Base-by-base conservation (phyloP, 495 filamentous ascomycete genomes). In the Aspergillus taichungensis region DNA sequence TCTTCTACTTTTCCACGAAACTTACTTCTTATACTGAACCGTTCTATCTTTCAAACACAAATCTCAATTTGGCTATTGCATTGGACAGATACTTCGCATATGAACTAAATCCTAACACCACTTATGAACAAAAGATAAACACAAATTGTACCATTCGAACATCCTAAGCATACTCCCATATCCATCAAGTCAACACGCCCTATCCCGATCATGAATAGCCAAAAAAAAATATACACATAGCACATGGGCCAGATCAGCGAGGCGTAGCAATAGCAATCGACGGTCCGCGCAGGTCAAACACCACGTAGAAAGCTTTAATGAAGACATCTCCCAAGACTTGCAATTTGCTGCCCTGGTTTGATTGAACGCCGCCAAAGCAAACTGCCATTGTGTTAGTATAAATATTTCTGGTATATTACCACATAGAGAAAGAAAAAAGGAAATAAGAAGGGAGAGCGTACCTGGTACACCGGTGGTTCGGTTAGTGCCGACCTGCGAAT, bases 261-360 rank as follows among this genome's bases (percentile, higher is more conserved):
- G 57, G 55, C 38, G 53, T 30, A 3, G 64, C 68, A 50, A 72
- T 51, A 12, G 64, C 62, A 30, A 72, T 52, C 42, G 69, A 71
- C 6, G 69, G 69, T 0, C 69, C 69, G n/a, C 69, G 58, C 33
- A 61, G 52, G 51, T 94, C 82, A 53, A 91, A 91, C 12, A 84
- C 84, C 13, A 86, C 83, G 57, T 87, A 91, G 53, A 85, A 76
- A 13, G 82, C 74, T 64, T 87, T 87, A 57, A 94, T 79, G 57
- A 94, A 82, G 47, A 85, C 75, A 53, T 90, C 86, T 8, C 87
- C 87, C 51, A 81, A 84, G 56, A 94, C 83, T 57, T 87, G 79
- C 48, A 87, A 54, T 3, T 59, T 61, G 10, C 71, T 69, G 5
- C 73, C 74, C 7, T 53, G 50, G 33, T 77, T 85, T 9, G 76